These are phyloP conservation scores for Rhizopus stolonifer DNA, from an alignment of 371 early-diverging fungal species.

Conservation along the genomic window DNA sequence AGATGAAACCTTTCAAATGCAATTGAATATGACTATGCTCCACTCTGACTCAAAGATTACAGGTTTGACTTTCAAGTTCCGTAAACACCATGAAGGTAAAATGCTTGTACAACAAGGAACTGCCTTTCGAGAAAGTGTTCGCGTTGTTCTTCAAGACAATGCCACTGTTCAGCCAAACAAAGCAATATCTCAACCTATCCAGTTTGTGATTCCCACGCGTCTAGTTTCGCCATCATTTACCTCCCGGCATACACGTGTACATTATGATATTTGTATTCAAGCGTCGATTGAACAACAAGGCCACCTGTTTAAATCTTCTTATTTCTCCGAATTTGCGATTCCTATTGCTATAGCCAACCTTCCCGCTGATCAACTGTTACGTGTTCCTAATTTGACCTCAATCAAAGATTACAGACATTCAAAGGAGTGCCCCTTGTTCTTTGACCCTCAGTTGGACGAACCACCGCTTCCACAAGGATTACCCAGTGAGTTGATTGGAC, in stretches of 20 bases:
- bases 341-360: conserved; percentile 39
- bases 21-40: conserved; percentile 28
- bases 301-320: conserved; percentile 29
- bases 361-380: conserved; percentile 32
- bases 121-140: conserved; percentile 35
- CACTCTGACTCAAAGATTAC: conserved; percentile 34
- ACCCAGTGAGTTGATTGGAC: conserved; percentile 25
- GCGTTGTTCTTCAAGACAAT: conserved; percentile 18
- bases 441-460: conserved; percentile 32
- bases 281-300: conserved; percentile 31
- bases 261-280: conserved; percentile 36
- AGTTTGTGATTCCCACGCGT: conserved; percentile 43
- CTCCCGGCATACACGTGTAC: conserved; percentile 44
- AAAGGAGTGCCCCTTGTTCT: conserved; percentile 31
- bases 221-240: conserved; percentile 45
- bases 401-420: conserved; percentile 26
- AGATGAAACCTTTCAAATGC: conserved; percentile 40
- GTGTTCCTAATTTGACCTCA: conserved; percentile 32
- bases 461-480: conserved; percentile 27
- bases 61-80: conserved; percentile 24
- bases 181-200: conserved; percentile 18
- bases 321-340: conserved; percentile 30
- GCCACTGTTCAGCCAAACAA: conserved; percentile 9
- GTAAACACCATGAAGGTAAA: conserved; percentile 45
- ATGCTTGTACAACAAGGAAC: conserved; percentile 40